These are phyloP conservation scores for Buxus sempervirens DNA, from an alignment of 164 flowering plant species.

Conservation along the genomic window DNA sequence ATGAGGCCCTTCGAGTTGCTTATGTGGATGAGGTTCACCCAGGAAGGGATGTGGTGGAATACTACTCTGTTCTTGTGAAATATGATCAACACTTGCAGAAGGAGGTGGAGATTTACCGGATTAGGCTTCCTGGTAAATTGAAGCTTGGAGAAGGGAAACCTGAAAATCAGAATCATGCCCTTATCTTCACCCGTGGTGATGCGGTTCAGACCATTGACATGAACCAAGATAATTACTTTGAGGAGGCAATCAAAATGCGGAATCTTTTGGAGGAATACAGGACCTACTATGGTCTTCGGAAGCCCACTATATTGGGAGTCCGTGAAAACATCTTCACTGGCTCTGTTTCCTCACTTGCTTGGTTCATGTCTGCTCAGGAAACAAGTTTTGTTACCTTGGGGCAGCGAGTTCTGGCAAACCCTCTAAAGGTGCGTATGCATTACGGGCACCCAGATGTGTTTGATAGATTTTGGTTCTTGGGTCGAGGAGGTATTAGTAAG, in stretches of 20 bases:
- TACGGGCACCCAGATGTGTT: constrained; percentile 99
- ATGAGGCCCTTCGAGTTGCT: constrained; percentile 94
- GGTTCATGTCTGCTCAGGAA: constrained; percentile 99
- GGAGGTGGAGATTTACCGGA: constrained; percentile 86
- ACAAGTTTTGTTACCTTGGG: constrained; percentile 90
- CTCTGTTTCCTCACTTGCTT: constrained; percentile 90
- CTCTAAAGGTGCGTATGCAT: constrained; percentile 89
- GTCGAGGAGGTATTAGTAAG: constrained; percentile 93
- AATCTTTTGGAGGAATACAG: constrained; percentile 82
- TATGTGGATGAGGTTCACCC: constrained; percentile 75
- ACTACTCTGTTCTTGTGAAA: constrained; percentile 89
- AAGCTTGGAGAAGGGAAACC: constrained; percentile 97
- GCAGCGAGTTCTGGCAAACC: constrained; percentile 94
- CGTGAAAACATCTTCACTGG: constrained; percentile 92
- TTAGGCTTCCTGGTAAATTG: constrained; percentile 82
- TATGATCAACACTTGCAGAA: constrained; percentile 60
- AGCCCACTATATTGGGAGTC: constrained; percentile 90
- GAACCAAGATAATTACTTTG: constrained; percentile 95
- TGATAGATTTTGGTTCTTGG: constrained; percentile 87
- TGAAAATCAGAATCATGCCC: constrained; percentile 94
- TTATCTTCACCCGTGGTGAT: constrained; percentile 93
- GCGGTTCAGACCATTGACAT: constrained; percentile 96
- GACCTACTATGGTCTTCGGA: constrained; percentile 60
- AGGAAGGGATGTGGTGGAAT: constrained; percentile 63
- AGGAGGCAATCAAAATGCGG: constrained; percentile 95